A percentile compares a stretch with the other conserved stretches of the same genome.
Evolutionary conservation across 139 green algal genomes (phyloP).

Genomic region (Spirogloea muscicola): DNA sequence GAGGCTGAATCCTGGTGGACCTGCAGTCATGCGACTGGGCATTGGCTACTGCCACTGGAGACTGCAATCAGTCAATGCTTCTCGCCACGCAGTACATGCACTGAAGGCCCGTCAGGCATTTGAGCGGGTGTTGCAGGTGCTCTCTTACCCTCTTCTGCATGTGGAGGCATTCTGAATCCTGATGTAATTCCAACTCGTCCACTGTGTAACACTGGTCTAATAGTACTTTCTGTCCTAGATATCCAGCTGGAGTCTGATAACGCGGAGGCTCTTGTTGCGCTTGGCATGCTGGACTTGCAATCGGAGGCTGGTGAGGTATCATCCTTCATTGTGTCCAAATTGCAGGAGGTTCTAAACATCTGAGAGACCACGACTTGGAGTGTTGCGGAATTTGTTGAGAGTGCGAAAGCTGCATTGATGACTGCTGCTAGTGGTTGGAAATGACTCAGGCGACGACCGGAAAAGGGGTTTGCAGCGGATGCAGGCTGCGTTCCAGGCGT

Average conservation of each 20-base stretch:
- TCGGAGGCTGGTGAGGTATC: too few species aligned
- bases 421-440: too few species aligned
- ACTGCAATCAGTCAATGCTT: conserved; percentile 47
- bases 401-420: too few species aligned
- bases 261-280: conserved; percentile 68
- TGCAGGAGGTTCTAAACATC: too few species aligned
- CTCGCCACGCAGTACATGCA: conserved; percentile 36
- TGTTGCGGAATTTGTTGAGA: too few species aligned
- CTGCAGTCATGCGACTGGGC: conserved; percentile 77
- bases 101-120: conserved; percentile 59
- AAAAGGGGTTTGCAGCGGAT: conserved; percentile 59
- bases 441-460: too few species aligned
- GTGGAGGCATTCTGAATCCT: neutral
- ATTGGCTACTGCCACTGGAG: conserved; percentile 70
- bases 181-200: neutral
- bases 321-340: too few species aligned
- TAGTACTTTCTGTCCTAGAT: neutral
- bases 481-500: conserved; percentile 63
- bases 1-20: conserved; percentile 59
- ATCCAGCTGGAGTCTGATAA: conserved; percentile 60
- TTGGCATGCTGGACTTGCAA: conserved; percentile 64
- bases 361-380: too few species aligned
- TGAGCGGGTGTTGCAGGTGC: conserved; percentile 61
- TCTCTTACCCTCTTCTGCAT: neutral
- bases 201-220: neutral